Percentiles rank a stretch among this genome's conserved stretches.
Evolutionary conservation across 257 asterid genomes (phyloP).

Genomic region (Primulina eburnea): DNA sequence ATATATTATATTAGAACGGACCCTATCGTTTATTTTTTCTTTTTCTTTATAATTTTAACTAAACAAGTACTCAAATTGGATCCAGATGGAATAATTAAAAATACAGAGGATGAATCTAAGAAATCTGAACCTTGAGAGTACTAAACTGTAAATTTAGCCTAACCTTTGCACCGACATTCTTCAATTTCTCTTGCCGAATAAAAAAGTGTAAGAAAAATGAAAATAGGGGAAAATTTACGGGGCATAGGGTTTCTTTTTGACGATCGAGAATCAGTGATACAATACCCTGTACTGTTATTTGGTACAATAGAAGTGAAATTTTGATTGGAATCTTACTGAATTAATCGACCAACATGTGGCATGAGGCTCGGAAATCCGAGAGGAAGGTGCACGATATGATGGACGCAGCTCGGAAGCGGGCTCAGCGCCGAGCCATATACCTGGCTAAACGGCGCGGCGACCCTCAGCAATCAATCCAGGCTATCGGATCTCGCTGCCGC

Average conservation of each 20-base stretch:
- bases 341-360: constrained; percentile 66
- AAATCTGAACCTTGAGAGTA: not conserved
- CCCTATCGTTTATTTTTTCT: too few species aligned
- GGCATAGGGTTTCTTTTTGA: not conserved
- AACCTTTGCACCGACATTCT: not conserved
- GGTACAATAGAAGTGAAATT: not conserved
- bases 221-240: not conserved
- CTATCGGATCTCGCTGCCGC: constrained; percentile 81
- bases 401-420: constrained; percentile 99
- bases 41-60: too few species aligned
- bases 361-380: constrained; percentile 96
- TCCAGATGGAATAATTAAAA: not conserved
- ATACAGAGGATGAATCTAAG: not conserved
- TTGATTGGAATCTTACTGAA: constrained; percentile 22
- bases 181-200: not conserved
- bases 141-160: too few species aligned
- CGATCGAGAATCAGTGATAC: not conserved
- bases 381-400: constrained; percentile 97
- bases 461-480: constrained; percentile 90
- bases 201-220: too few species aligned
- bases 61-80: not conserved
- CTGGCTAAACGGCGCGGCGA: constrained; percentile 98
- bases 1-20: too few species aligned
- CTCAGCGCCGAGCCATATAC: constrained; percentile 88
- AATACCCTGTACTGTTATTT: not conserved